These are phyloP conservation scores for Mycosarcoma maydis DNA, from an alignment of 1,284 basidiomycete species.

Conservation along the genomic window DNA sequence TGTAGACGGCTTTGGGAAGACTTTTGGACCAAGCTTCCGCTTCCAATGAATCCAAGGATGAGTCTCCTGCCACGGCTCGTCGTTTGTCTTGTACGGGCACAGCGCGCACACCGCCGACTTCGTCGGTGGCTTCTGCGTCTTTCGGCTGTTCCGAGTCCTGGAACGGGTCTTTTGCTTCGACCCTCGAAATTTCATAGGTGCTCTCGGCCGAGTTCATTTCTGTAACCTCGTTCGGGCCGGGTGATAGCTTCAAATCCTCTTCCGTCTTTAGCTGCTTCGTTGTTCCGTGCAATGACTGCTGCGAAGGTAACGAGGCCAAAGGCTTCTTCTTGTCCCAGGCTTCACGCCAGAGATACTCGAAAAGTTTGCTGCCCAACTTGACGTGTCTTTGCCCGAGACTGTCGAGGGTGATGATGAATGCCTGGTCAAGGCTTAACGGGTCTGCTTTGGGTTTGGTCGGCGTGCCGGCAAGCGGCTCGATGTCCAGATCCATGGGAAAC, in stretches of 20 bases:
- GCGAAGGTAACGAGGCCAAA: slow-evolving; percentile 1
- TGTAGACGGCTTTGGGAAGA: slow-evolving; percentile 26
- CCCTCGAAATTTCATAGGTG: not conserved
- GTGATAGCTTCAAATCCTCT: not conserved
- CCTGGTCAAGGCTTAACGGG: slow-evolving; percentile 13
- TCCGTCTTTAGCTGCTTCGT: not conserved
- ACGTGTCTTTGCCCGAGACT: slow-evolving; percentile 80
- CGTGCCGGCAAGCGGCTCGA: not conserved
- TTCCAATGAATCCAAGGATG: not conserved
- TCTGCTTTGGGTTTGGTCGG: not conserved
- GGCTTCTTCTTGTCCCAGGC: slow-evolving; percentile 79
- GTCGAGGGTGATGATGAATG: slow-evolving; percentile 72
- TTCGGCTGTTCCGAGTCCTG: not conserved
- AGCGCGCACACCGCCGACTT: slow-evolving; percentile 2
- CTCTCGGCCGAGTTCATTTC: not conserved
- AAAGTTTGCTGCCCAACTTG: slow-evolving; percentile 74
- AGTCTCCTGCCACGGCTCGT: not conserved
- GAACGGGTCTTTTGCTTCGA: not conserved
- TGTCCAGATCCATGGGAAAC: slow-evolving; percentile 16
- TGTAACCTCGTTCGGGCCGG: not conserved
- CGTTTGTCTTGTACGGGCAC: slow-evolving; percentile 19
- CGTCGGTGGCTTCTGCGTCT: not conserved
- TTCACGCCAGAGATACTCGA: slow-evolving; percentile 79
- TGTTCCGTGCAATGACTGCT: not conserved
- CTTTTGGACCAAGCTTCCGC: slow-evolving; percentile 22